A percentile compares a stretch with the other conserved stretches of the same genome.
phyloP scores from a whole-genome alignment of 495 filamentous ascomycete species.

The Trichoderma orchidacearum region DNA sequence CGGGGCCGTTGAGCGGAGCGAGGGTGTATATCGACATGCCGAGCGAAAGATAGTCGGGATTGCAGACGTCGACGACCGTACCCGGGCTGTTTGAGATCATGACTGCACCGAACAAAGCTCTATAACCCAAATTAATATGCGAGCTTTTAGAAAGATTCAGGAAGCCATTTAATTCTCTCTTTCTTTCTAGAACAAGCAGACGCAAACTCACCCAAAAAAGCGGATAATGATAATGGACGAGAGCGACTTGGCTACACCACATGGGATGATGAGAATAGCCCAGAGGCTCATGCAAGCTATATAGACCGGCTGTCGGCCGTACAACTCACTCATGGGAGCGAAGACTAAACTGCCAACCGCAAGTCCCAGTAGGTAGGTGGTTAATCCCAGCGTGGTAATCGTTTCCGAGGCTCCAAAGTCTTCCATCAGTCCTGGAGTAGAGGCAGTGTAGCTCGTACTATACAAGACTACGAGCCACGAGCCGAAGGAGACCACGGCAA shows the following conservation, averaged over 20 bases:
- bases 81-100: conserved; percentile 75
- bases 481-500: conserved; percentile 54
- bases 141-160: too few relatives aligned
- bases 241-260: conserved; percentile 52
- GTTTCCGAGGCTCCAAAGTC: conserved; percentile 45
- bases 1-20: conserved; percentile 68
- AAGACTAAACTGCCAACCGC: conserved; percentile 60
- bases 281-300: conserved; percentile 47
- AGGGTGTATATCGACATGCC: conserved; percentile 64
- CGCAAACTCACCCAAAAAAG: conserved; percentile 49
- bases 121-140: conserved; percentile 9
- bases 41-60: conserved; percentile 54
- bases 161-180: neutral
- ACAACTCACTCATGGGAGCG: conserved; percentile 65
- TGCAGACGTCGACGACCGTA: conserved; percentile 67
- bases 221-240: conserved; percentile 51
- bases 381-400: conserved; percentile 60
- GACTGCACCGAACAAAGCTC: conserved; percentile 61
- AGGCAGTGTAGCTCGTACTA: conserved; percentile 69
- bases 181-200: neutral
- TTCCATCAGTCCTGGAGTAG: conserved; percentile 48
- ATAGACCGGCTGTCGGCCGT: conserved; percentile 64
- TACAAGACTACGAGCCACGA: conserved; percentile 73
- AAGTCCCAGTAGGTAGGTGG: conserved; percentile 64
- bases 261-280: conserved; percentile 55